phyloP scores from a whole-genome alignment of 768 basidiomycete genomes.

The Sutorius australiensis region DNA sequence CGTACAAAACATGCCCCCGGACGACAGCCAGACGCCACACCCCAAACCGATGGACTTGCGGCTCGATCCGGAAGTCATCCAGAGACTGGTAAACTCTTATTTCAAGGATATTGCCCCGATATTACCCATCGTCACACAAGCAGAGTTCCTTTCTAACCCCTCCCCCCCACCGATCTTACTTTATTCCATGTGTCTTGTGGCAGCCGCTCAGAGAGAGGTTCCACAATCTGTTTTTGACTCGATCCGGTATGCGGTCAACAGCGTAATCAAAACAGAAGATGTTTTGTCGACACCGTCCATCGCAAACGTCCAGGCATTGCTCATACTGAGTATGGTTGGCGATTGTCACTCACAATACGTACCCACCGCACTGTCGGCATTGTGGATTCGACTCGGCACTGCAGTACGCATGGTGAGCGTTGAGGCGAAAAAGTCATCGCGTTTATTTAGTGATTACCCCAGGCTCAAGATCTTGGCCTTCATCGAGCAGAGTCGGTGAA shows the following conservation, averaged over 20 bases:
- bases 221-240: slow-evolving; percentile 86
- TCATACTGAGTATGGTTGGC: slow-evolving; percentile 83
- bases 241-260: slow-evolving; percentile 83
- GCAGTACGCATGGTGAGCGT: slow-evolving; percentile 87
- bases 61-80: slow-evolving; percentile 73
- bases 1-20: slow-evolving; percentile 59
- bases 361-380: slow-evolving; percentile 77
- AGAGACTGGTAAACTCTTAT: slow-evolving; percentile 85
- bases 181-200: slow-evolving; percentile 92
- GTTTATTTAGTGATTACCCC: slow-evolving; percentile 13
- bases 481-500: slow-evolving; percentile 89
- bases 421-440: slow-evolving; percentile 2
- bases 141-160: slow-evolving; percentile 76
- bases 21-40: slow-evolving; percentile 51
- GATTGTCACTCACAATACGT: slow-evolving; percentile 91
- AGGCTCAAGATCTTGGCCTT: slow-evolving; percentile 96
- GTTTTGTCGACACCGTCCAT: slow-evolving; percentile 84
- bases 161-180: slow-evolving; percentile 79
- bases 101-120: slow-evolving; percentile 87
- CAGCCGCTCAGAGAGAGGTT: slow-evolving; percentile 79
- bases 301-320: slow-evolving; percentile 81
- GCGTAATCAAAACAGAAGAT: slow-evolving; percentile 83
- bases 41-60: slow-evolving; percentile 67
- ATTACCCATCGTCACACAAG: slow-evolving; percentile 82
- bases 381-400: slow-evolving; percentile 82